phyloP scores from a whole-genome alignment of 2,329 filamentous ascomycete species.

The Calonectria henricotiae region DNA sequence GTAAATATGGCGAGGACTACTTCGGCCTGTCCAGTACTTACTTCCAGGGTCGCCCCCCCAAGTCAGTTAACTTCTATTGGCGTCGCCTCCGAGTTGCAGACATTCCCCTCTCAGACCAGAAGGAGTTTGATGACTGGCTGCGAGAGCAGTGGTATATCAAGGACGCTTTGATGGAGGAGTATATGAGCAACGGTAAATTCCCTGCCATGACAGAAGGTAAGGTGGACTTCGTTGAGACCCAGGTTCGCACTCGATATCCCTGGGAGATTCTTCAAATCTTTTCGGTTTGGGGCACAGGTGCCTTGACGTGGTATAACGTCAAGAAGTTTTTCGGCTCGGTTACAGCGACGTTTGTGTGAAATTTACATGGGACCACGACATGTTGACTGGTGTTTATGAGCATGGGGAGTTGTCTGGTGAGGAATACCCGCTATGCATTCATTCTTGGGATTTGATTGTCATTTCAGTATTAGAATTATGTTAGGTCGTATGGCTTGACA shows the following conservation, averaged over 20 bases:
- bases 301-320: conserved; percentile 62
- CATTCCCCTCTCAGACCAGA: conserved; percentile 83
- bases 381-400: conserved; percentile 23
- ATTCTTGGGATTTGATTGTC: conserved; percentile 26
- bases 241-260: conserved; percentile 69
- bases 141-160: conserved; percentile 93
- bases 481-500: conserved; percentile 4
- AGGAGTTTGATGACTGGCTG: conserved; percentile 88
- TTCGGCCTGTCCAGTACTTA: conserved; percentile 92
- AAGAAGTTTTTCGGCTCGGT: conserved; percentile 51
- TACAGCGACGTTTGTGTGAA: conserved; percentile 45
- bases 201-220: conserved; percentile 76
- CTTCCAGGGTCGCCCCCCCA: conserved; percentile 89
- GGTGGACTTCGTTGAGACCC: conserved; percentile 70
- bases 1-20: conserved; percentile 89
- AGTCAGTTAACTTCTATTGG: conserved; percentile 98
- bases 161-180: conserved; percentile 89
- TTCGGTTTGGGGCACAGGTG: conserved; percentile 64
- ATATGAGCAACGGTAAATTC: conserved; percentile 83
- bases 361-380: conserved; percentile 27
- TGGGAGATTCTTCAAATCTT: conserved; percentile 73
- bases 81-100: conserved; percentile 85
- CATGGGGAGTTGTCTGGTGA: conserved; percentile 23
- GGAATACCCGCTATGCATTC: conserved; percentile 22
- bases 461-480: background rate